phyloP scores from a whole-genome alignment of 2,329 filamentous ascomycete species.

The Colletotrichum eleusines region DNA sequence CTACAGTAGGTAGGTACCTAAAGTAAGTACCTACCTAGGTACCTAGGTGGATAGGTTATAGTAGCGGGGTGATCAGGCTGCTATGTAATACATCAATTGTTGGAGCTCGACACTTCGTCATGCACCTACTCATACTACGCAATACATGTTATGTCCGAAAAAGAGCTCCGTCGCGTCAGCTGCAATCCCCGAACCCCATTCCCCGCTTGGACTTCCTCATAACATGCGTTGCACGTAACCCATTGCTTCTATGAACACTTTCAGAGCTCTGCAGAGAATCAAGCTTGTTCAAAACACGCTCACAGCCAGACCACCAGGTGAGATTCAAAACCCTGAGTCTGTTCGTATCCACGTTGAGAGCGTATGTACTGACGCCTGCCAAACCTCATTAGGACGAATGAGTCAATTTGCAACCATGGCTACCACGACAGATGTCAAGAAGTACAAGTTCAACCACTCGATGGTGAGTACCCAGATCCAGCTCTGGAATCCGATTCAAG shows the following conservation, averaged over 20 bases:
- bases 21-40: too few species aligned
- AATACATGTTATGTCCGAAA: slow-evolving; percentile 31
- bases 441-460: slow-evolving; percentile 89
- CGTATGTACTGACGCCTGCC: background rate
- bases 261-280: slow-evolving; percentile 39
- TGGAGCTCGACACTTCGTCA: slow-evolving; percentile 25
- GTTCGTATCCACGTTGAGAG: background rate
- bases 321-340: background rate
- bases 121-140: background rate
- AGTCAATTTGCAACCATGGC: slow-evolving; percentile 65
- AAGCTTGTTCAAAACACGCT: slow-evolving; percentile 35
- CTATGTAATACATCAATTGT: too few species aligned
- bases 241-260: slow-evolving; percentile 34
- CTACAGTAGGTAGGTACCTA: too few species aligned
- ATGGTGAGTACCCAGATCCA: slow-evolving; percentile 68
- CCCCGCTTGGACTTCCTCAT: slow-evolving; percentile 14
- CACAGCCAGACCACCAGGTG: slow-evolving; percentile 19
- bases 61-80: slow-evolving; percentile 26
- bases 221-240: background rate
- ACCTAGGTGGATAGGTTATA: background rate
- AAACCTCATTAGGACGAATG: slow-evolving; percentile 24
- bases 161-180: slow-evolving; percentile 20
- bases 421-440: slow-evolving; percentile 77
- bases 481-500: background rate
- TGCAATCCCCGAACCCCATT: slow-evolving; percentile 19